A percentile compares a stretch with the other conserved stretches of the same genome.
phyloP scores from a whole-genome alignment of 2,329 filamentous ascomycete genomes.

The Fusarium piperis region DNA sequence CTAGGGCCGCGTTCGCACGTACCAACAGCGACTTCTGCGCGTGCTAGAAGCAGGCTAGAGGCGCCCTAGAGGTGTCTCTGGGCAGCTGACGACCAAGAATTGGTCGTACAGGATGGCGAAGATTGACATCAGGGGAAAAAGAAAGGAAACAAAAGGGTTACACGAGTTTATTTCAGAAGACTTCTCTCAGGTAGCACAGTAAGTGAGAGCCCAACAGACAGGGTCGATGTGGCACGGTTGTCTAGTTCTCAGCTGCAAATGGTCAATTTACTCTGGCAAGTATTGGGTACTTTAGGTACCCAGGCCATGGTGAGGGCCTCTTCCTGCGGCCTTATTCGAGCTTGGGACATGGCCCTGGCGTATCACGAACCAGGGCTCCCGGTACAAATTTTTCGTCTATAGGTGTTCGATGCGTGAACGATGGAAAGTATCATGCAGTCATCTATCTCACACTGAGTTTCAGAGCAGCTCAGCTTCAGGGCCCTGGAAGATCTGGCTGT shows the following conservation, averaged over 20 bases:
- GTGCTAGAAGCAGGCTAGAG: slow-evolving; percentile 35
- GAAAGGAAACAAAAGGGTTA: not conserved
- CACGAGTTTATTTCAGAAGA: not conserved
- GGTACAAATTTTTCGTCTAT: slow-evolving; percentile 1
- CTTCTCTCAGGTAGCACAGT: not conserved
- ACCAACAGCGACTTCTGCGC: slow-evolving; percentile 2
- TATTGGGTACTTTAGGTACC: slow-evolving; percentile 23
- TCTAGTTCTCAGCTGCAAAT: not conserved
- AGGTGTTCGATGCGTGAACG: not conserved
- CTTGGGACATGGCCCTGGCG: slow-evolving; percentile 9
- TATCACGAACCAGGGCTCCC: slow-evolving; percentile 27
- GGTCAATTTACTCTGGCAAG: not conserved
- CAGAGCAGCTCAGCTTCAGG: not conserved
- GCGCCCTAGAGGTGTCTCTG: slow-evolving; percentile 27
- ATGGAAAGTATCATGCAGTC: not conserved
- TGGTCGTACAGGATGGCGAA: slow-evolving; percentile 4
- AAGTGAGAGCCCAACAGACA: slow-evolving; percentile 4
- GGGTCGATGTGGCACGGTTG: not conserved
- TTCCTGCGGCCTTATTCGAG: slow-evolving; percentile 9
- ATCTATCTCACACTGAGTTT: not conserved
- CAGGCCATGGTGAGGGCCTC: slow-evolving; percentile 20
- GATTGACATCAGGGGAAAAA: not conserved
- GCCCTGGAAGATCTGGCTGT: not conserved
- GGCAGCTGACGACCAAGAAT: slow-evolving; percentile 19
- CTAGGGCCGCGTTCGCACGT: slow-evolving; percentile 10